These are phyloP conservation scores for Dictyophora rubrovolvata DNA, from an alignment of 768 basidiomycete genomes.

Conservation along the genomic window DNA sequence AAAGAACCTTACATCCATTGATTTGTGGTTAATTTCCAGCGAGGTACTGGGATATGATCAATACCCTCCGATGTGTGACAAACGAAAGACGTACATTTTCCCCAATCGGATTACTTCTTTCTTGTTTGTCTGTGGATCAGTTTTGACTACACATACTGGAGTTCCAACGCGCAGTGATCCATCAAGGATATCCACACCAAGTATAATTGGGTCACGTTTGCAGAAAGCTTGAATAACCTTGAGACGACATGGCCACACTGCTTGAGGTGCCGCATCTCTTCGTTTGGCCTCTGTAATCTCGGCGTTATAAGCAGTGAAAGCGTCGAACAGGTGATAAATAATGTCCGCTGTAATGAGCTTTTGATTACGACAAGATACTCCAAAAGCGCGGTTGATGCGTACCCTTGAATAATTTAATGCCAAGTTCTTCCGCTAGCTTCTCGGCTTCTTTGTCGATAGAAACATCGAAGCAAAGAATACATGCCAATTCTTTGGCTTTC, in stretches of 20 bases:
- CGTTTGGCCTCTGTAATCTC: constrained; percentile 91
- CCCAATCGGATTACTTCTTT: constrained; percentile 88
- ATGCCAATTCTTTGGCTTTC: constrained; percentile 87
- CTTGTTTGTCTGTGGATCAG: constrained; percentile 84
- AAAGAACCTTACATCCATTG: constrained; percentile 53
- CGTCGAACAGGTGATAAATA: constrained; percentile 96
- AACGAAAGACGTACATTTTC: constrained; percentile 64
- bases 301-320: constrained; percentile 88
- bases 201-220: constrained; percentile 93
- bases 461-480: constrained; percentile 96
- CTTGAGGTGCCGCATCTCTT: constrained; percentile 84
- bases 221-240: constrained; percentile 91
- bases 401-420: constrained; percentile 93
- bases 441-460: constrained; percentile 89
- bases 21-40: constrained; percentile 94
- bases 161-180: constrained; percentile 87
- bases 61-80: no score
- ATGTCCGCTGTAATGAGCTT: constrained; percentile 70
- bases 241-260: constrained; percentile 93
- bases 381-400: constrained; percentile 9
- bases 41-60: constrained; percentile 56
- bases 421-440: constrained; percentile 85
- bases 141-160: constrained; percentile 88
- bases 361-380: constrained; percentile 9
- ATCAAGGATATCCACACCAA: constrained; percentile 94